Evolutionary conservation across 768 basidiomycete species (phyloP).

Genomic region (Tricholoma terreum): DNA sequence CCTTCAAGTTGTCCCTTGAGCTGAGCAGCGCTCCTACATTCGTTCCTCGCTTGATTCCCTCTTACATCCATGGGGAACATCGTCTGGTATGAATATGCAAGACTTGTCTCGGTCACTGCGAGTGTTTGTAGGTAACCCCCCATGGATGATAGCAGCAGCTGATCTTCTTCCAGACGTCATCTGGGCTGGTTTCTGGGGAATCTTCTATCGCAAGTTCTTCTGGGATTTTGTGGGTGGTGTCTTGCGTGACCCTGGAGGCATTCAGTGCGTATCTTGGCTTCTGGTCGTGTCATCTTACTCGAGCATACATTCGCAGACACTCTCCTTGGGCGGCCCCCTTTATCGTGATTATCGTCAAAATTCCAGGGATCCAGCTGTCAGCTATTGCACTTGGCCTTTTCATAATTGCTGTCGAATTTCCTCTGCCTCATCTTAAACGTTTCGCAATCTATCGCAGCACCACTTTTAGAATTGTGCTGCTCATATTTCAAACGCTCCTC

Average conservation of each 20-base stretch:
- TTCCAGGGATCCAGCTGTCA: slow-evolving; percentile 70
- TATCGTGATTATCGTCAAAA: slow-evolving; percentile 70
- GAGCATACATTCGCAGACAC: slow-evolving; percentile 42
- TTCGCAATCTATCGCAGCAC: slow-evolving; percentile 65
- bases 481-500: slow-evolving; percentile 62
- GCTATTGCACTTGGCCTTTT: slow-evolving; percentile 58
- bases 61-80: slow-evolving; percentile 66
- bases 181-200: slow-evolving; percentile 78
- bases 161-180: slow-evolving; percentile 54
- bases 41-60: slow-evolving; percentile 4
- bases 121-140: slow-evolving; percentile 59
- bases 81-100: slow-evolving; percentile 78
- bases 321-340: slow-evolving; percentile 59
- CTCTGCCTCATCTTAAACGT: slow-evolving; percentile 55
- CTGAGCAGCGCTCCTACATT: slow-evolving; percentile 23
- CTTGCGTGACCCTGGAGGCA: slow-evolving; percentile 72
- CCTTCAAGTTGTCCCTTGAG: slow-evolving; percentile 6
- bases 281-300: background rate
- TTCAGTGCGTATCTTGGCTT: slow-evolving; percentile 55
- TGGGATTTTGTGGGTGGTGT: slow-evolving; percentile 91
- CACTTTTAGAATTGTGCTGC: slow-evolving; percentile 55
- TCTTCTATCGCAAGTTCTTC: slow-evolving; percentile 91
- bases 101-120: slow-evolving; percentile 64
- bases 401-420: slow-evolving; percentile 70
- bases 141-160: background rate